These are phyloP conservation scores for Colletotrichum sansevieriae DNA, from an alignment of 2,329 filamentous ascomycete genomes.

Conservation along the genomic window DNA sequence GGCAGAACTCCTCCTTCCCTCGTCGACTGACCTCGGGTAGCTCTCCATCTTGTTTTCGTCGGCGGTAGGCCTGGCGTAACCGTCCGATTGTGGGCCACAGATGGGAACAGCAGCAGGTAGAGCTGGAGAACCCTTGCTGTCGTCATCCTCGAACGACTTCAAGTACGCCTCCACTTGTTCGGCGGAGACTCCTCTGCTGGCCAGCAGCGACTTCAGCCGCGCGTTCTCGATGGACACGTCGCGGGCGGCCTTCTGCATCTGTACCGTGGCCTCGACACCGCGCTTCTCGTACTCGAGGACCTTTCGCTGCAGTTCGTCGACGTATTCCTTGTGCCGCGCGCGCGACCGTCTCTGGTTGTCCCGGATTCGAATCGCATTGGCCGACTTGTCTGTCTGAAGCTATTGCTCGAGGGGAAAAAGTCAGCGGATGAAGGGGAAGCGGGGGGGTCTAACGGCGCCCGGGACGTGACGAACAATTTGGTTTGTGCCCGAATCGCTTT, in stretches of 20 bases:
- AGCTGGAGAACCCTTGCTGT: conserved; percentile 45
- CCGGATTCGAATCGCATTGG: conserved; percentile 54
- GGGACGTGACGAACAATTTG: conserved; percentile 3
- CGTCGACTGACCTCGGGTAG: conserved; percentile 22
- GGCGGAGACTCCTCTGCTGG: conserved; percentile 53
- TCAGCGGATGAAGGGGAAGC: conserved; percentile 18
- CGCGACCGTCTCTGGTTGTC: conserved; percentile 68
- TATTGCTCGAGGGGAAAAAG: conserved; percentile 31
- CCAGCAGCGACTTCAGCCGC: conserved; percentile 58
- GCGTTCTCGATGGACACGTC: conserved; percentile 63
- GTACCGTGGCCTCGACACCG: conserved; percentile 62
- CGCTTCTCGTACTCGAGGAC: conserved; percentile 62
- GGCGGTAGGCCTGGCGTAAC: background rate
- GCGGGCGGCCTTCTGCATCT: conserved; percentile 67
- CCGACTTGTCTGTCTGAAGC: conserved; percentile 41
- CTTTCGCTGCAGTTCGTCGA: conserved; percentile 61
- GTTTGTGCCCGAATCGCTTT: background rate
- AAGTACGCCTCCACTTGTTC: conserved; percentile 57
- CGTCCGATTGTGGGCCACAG: background rate
- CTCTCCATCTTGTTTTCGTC: background rate
- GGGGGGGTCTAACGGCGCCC: background rate
- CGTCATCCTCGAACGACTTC: conserved; percentile 50
- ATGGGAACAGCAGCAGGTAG: conserved; percentile 19
- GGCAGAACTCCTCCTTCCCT: conserved; percentile 46
- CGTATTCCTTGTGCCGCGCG: conserved; percentile 63